Conservation (phyloP, 2,329 filamentous ascomycete genomes). For the Coniochaeta sp. region DNA sequence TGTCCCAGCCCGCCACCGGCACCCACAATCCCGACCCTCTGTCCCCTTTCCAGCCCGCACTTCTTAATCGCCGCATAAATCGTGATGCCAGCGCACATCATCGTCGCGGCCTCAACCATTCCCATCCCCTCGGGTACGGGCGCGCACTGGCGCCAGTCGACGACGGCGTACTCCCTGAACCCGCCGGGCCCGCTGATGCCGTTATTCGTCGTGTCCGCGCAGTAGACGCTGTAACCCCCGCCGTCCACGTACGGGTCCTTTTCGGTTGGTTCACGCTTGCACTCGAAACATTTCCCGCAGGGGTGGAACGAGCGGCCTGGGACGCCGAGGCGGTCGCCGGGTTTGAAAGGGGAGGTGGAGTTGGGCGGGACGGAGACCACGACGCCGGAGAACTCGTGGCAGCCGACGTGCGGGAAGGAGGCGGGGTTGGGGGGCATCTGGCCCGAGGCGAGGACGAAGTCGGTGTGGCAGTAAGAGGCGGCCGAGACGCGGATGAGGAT, state of each 20-base stretch:
- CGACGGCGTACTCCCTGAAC: constrained; percentile 34
- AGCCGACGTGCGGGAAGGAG: constrained; percentile 33
- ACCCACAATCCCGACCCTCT: constrained; percentile 31
- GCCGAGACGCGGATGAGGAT: constrained; percentile 37
- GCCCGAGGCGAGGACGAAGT: constrained; percentile 19
- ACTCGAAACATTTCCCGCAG: constrained; percentile 34
- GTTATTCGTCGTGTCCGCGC: constrained; percentile 17
- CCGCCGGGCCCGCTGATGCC: constrained; percentile 24
- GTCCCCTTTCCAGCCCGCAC: constrained; percentile 20
- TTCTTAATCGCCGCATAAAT: constrained; percentile 32
- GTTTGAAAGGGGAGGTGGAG: constrained; percentile 7
- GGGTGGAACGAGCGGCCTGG: constrained; percentile 32
- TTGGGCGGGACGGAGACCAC: constrained; percentile 23
- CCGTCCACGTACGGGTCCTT: constrained; percentile 24
- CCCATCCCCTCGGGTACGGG: constrained; percentile 22
- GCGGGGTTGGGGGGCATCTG: constrained; percentile 23
- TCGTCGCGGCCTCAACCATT: constrained; percentile 27
- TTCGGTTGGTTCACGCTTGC: constrained; percentile 13
- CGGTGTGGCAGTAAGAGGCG: constrained; percentile 39
- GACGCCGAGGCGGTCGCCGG: constrained; percentile 29
- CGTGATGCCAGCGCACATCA: constrained; percentile 36
- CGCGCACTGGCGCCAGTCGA: constrained; percentile 29
- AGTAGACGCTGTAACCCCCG: constrained; percentile 32
- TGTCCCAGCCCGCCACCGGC: constrained; percentile 24
- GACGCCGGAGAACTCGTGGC: constrained; percentile 38